phyloP scores from a whole-genome alignment of 228 moss, liverwort and hornwort genomes.

The Sphagnum magellanicum region DNA sequence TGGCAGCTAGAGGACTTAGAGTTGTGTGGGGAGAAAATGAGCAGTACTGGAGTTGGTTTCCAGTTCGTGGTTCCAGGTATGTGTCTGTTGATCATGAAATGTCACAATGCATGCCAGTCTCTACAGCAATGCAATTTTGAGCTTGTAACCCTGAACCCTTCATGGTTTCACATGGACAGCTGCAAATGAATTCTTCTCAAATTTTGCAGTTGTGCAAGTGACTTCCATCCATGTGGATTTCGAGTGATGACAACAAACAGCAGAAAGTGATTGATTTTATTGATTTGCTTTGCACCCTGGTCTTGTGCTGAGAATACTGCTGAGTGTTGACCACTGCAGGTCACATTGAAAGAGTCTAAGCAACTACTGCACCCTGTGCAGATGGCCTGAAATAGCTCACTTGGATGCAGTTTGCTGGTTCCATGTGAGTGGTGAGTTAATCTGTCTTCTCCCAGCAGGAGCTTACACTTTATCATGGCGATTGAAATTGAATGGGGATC shows the following conservation, averaged over 20 bases:
- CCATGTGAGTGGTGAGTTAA: conserved; percentile 11
- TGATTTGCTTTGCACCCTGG: neutral
- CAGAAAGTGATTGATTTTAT: neutral
- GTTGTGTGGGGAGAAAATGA: conserved; percentile 12
- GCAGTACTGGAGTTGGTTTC: conserved; percentile 10
- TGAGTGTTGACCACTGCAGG: neutral
- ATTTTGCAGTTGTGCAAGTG: neutral
- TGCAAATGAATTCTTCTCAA: neutral
- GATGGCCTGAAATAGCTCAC: conserved; percentile 20
- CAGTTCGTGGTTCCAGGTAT: conserved; percentile 3
- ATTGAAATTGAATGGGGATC: conserved; percentile 5
- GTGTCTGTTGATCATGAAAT: neutral
- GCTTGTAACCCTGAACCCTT: neutral
- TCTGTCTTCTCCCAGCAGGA: conserved; percentile 15
- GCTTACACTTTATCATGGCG: conserved; percentile 17
- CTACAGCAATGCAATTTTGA: neutral
- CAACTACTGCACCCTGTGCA: conserved; percentile 2
- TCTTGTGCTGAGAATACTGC: neutral
- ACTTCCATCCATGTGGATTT: no score
- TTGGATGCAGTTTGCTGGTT: conserved; percentile 22
- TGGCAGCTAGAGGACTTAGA: neutral
- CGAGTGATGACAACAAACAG: no score
- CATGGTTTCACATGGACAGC: neutral
- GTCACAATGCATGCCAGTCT: neutral
- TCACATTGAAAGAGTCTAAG: no score